phyloP scores from a whole-genome alignment of 2,329 filamentous ascomycete genomes.

The Aureobasidium sp. region DNA sequence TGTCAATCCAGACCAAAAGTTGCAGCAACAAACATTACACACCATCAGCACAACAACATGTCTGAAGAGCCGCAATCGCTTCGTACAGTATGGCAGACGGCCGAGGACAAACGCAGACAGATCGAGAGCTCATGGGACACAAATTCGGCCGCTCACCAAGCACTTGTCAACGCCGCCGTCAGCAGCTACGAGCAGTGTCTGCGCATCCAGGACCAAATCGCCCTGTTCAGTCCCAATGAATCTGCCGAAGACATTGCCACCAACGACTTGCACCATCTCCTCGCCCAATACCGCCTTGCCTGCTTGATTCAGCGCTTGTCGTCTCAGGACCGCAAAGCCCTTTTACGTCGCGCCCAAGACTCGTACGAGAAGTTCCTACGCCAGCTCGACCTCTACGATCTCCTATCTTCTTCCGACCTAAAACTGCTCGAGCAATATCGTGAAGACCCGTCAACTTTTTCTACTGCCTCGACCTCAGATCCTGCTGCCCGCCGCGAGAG shows the following conservation, averaged over 20 bases:
- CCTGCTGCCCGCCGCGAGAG: slow-evolving; percentile 64
- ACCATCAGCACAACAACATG: slow-evolving; percentile 16
- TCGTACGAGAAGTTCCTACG: slow-evolving; percentile 73
- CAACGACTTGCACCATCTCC: slow-evolving; percentile 75
- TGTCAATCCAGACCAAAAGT: background rate
- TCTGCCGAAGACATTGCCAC: slow-evolving; percentile 78
- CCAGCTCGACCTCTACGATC: slow-evolving; percentile 67
- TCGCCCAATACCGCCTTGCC: slow-evolving; percentile 68
- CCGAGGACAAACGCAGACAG: slow-evolving; percentile 45
- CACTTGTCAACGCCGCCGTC: slow-evolving; percentile 59
- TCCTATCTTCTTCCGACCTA: slow-evolving; percentile 57
- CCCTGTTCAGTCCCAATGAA: slow-evolving; percentile 88
- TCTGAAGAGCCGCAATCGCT: slow-evolving; percentile 46
- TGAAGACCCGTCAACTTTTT: slow-evolving; percentile 63
- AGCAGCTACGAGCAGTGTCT: slow-evolving; percentile 65
- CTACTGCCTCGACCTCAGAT: slow-evolving; percentile 57
- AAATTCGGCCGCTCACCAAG: slow-evolving; percentile 57
- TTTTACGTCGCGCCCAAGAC: slow-evolving; percentile 57
- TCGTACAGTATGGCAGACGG: slow-evolving; percentile 44
- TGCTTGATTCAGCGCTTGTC: slow-evolving; percentile 66
- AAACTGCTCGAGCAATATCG: slow-evolving; percentile 65
- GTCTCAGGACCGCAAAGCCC: slow-evolving; percentile 51
- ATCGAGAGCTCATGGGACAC: slow-evolving; percentile 59
- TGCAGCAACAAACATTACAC: background rate
- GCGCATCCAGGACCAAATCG: slow-evolving; percentile 58